These are phyloP conservation scores for Styphnolobium japonicum DNA, from an alignment of 306 rosid genomes.

Conservation along the genomic window DNA sequence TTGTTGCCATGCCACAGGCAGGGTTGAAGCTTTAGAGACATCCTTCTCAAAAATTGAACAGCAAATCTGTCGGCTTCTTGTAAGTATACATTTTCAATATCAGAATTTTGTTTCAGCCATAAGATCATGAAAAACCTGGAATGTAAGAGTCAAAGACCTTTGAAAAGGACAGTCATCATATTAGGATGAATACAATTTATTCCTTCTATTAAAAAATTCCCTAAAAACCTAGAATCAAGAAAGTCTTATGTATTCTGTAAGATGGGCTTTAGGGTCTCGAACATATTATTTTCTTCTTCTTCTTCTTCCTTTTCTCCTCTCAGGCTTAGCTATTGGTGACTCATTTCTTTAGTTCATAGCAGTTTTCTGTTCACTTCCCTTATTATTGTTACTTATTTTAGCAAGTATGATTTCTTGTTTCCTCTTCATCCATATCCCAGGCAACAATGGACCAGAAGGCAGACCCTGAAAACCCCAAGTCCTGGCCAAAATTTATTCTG, in stretches of 20 bases:
- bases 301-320: neutral
- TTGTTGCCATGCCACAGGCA: slow-evolving; percentile 94
- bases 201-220: slow-evolving; percentile 6
- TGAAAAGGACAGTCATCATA: neutral
- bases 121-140: neutral
- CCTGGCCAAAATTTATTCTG: slow-evolving; percentile 86
- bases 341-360: neutral
- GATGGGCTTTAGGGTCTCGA: neutral
- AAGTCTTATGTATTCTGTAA: neutral
- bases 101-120: neutral
- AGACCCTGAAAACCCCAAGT: slow-evolving; percentile 71
- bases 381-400: slow-evolving; percentile 5
- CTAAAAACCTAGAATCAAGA: neutral
- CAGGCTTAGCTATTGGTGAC: neutral
- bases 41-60: slow-evolving; percentile 95
- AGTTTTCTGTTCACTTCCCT: neutral
- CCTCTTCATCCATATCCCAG: slow-evolving; percentile 40
- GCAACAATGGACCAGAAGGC: slow-evolving; percentile 64
- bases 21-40: slow-evolving; percentile 96
- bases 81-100: slow-evolving; percentile 43
- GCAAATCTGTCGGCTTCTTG: slow-evolving; percentile 83
- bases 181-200: neutral
- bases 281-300: neutral
- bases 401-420: slow-evolving; percentile 21
- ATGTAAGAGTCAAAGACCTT: neutral